Conservation (phyloP, 257 asterid species). For the Solanum chiquidenum region DNA sequence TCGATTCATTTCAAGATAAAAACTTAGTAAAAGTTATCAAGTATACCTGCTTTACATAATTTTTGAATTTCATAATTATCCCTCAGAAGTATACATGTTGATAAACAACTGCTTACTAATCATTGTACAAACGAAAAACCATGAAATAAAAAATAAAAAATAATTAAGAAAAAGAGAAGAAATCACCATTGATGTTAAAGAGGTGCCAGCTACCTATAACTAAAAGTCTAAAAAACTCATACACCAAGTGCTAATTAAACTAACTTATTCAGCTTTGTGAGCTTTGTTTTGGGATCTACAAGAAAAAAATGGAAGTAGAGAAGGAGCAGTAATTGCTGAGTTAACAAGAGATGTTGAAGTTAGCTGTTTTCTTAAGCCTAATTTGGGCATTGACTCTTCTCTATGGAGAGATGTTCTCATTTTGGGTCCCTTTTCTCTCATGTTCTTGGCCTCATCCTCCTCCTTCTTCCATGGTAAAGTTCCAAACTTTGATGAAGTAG, state of each 20-base stretch:
- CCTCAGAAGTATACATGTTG: too few species aligned
- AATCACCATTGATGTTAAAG: neutral
- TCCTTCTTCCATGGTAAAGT: constrained; percentile 4
- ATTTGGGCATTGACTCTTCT: constrained; percentile 69
- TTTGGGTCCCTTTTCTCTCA: constrained; percentile 54
- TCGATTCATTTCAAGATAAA: neutral
- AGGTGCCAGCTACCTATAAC: neutral
- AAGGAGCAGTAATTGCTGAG: neutral
- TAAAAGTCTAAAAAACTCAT: neutral
- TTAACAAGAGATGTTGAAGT: constrained; percentile 24
- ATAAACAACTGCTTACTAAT: too few species aligned
- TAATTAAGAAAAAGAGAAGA: neutral
- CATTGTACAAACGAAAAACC: neutral
- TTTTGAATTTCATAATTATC: too few species aligned
- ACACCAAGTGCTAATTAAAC: neutral
- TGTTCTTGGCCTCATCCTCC: constrained; percentile 86
- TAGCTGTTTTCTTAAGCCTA: constrained; percentile 44
- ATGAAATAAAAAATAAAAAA: neutral
- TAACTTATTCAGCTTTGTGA: neutral
- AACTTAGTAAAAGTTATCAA: neutral
- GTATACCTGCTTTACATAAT: too few species aligned
- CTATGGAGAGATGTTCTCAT: constrained; percentile 89
- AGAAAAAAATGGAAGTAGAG: neutral
- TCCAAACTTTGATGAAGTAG: neutral
- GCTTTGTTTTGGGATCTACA: neutral